Evolutionary conservation across 139 green algal species (phyloP).

Genomic region (Closterium sp.): DNA sequence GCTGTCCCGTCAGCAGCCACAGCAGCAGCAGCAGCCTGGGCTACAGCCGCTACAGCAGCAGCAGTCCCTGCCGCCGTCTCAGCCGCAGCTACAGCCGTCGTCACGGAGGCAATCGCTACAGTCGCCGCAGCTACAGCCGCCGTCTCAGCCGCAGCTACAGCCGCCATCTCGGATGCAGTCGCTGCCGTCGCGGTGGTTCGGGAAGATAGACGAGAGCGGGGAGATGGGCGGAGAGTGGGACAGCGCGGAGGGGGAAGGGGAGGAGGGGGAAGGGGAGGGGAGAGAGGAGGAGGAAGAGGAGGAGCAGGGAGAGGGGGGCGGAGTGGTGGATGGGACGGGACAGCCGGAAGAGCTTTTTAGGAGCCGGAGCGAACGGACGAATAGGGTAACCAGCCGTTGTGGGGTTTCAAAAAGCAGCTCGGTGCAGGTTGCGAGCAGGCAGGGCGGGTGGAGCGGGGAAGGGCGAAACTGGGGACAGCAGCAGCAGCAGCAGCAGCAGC

Average conservation of each 20-base stretch:
- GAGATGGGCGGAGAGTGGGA: not conserved
- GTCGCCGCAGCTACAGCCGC: not conserved
- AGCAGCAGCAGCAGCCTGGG: too few relatives aligned
- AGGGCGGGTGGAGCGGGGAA: not conserved
- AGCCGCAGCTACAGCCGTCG: not conserved
- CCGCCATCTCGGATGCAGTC: not conserved
- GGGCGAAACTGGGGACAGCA: not conserved
- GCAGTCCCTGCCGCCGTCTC: too few relatives aligned
- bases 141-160: not conserved
- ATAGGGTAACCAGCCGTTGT: not conserved
- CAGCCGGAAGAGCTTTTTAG: not conserved
- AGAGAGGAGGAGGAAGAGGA: not conserved
- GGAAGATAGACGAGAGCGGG: not conserved
- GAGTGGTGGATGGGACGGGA: not conserved
- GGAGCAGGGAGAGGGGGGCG: not conserved
- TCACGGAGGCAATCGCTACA: not conserved
- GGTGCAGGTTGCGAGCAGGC: not conserved
- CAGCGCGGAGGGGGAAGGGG: not conserved
- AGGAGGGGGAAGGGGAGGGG: too few relatives aligned
- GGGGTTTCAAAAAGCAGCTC: not conserved
- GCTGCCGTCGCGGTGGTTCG: not conserved
- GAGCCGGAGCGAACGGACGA: not conserved
- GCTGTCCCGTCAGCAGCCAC: too few relatives aligned
- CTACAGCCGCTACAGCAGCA: too few relatives aligned
- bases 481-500: not conserved